Percentiles rank a stretch among this genome's conserved stretches.
These are phyloP conservation scores for Trichoderma sp. DNA, from an alignment of 2,329 filamentous ascomycete genomes.

Conservation along the genomic window DNA sequence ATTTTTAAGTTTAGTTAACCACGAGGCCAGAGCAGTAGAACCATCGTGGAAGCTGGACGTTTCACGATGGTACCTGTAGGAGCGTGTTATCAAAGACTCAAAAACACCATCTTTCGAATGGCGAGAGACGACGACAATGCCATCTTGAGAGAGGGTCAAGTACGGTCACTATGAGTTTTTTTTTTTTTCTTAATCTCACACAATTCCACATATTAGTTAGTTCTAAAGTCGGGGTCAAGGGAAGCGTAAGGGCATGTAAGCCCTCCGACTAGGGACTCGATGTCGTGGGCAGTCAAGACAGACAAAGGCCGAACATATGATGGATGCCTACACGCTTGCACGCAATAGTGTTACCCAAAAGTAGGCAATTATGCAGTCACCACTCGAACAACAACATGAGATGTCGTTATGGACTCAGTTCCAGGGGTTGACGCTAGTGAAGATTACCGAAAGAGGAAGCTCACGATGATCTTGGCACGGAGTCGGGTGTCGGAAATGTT, in stretches of 20 bases:
- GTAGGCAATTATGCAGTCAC: background rate
- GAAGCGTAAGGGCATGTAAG: background rate
- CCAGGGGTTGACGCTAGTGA: background rate
- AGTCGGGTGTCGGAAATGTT: background rate
- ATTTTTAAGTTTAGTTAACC: conserved; percentile 1
- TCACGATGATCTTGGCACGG: conserved; percentile 9
- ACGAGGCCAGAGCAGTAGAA: background rate
- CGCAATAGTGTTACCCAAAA: background rate
- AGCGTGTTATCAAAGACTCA: background rate
- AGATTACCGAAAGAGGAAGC: conserved; percentile 6
- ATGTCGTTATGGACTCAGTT: background rate
- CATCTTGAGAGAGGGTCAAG: background rate
- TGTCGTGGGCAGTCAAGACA: background rate
- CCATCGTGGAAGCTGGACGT: background rate
- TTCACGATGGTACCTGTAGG: background rate
- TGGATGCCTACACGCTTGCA: background rate
- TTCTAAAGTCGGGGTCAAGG: background rate
- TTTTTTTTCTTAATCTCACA: background rate
- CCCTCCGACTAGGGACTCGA: no score
- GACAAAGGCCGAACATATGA: background rate
- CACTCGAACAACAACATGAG: background rate
- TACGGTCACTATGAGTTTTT: background rate
- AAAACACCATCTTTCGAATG: background rate
- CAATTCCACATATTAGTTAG: background rate
- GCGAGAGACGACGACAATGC: background rate